Percentiles rank a stretch among this genome's conserved stretches.
These are phyloP conservation scores for cucumber (Cucumis sativus) DNA, from an alignment of 306 rosid genomes.

Conservation along the genomic window DNA sequence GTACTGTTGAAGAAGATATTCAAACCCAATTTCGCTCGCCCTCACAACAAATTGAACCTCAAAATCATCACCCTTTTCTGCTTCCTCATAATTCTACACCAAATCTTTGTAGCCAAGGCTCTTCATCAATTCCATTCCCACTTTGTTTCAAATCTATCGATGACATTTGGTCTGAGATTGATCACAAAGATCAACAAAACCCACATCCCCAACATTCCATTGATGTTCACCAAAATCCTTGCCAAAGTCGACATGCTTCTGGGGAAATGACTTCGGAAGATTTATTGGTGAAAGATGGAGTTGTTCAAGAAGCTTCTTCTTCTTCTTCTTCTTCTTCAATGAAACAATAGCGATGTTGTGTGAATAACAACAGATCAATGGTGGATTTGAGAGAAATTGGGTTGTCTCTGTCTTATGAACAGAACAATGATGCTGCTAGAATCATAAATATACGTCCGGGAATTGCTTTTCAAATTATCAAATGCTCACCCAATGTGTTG, in stretches of 20 bases:
- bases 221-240: neutral
- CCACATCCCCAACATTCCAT: constrained; percentile 6
- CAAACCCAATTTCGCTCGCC: constrained; percentile 17
- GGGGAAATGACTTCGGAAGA: constrained; percentile 62
- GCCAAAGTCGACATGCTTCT: constrained; percentile 25
- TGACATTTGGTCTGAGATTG: constrained; percentile 56
- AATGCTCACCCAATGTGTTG: constrained; percentile 20
- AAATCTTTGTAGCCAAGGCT: constrained; percentile 9
- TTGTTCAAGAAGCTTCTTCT: constrained; percentile 31
- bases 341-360: neutral
- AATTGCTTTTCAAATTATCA: constrained; percentile 12
- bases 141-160: constrained; percentile 54
- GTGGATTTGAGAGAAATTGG: constrained; percentile 14
- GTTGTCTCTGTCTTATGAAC: constrained; percentile 12
- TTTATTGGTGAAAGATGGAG: constrained; percentile 59
- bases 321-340: neutral
- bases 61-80: neutral
- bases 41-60: constrained; percentile 4
- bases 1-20: constrained; percentile 30
- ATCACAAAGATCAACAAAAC: constrained; percentile 14
- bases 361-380: neutral
- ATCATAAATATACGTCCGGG: neutral
- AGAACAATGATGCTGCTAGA: constrained; percentile 2
- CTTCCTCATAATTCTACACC: neutral
- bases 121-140: constrained; percentile 34